phyloP scores from a whole-genome alignment of 192 early-diverging fungal species.

The Mortierella hygrophila region DNA sequence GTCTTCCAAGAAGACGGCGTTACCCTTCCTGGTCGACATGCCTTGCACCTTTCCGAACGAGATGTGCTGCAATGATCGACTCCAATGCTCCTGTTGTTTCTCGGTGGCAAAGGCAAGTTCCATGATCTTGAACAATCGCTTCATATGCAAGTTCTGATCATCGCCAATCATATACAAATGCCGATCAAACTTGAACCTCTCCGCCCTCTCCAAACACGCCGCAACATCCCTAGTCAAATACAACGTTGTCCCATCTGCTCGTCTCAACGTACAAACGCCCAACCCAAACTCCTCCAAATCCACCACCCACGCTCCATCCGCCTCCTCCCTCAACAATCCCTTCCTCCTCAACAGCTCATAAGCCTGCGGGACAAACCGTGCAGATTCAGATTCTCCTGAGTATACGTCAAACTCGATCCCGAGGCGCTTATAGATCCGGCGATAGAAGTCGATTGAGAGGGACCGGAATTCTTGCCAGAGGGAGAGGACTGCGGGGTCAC shows the following conservation, averaged over 20 bases:
- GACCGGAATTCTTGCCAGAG: constrained; percentile 91
- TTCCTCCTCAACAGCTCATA: constrained; percentile 75
- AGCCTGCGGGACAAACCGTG: constrained; percentile 71
- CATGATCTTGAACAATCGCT: constrained; percentile 91
- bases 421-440: constrained; percentile 83
- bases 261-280: constrained; percentile 78
- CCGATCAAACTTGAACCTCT: constrained; percentile 82
- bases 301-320: constrained; percentile 83
- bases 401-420: constrained; percentile 89
- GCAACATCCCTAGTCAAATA: constrained; percentile 96
- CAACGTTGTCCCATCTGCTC: constrained; percentile 88
- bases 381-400: constrained; percentile 91
- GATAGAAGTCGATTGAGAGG: constrained; percentile 87
- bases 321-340: constrained; percentile 69
- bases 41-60: constrained; percentile 91
- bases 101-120: constrained; percentile 59
- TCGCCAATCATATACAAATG: constrained; percentile 90
- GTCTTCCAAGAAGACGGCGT: constrained; percentile 93
- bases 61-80: constrained; percentile 82
- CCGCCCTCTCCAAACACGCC: constrained; percentile 80
- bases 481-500: constrained; percentile 72
- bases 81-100: constrained; percentile 63
- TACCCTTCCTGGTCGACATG: constrained; percentile 95
- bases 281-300: constrained; percentile 83
- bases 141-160: constrained; percentile 88